Percentiles rank a stretch among this genome's conserved stretches.
Evolutionary conservation across 768 basidiomycete genomes (phyloP).

Genomic region (Scleroderma citrinum): DNA sequence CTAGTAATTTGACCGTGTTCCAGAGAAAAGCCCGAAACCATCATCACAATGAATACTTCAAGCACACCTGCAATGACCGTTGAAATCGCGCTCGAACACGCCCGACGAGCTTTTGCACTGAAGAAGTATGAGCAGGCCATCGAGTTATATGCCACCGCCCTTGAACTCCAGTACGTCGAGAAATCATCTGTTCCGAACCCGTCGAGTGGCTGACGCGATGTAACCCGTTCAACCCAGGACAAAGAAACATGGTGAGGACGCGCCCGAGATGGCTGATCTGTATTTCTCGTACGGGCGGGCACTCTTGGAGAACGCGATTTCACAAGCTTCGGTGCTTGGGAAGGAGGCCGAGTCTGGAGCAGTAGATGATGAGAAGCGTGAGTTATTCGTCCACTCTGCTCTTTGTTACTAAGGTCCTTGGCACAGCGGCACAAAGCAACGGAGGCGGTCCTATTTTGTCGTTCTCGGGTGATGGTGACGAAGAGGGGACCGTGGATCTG

Average conservation of each 20-base stretch:
- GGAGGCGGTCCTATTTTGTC: constrained; percentile 59
- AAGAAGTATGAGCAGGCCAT: constrained; percentile 82
- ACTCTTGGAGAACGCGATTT: constrained; percentile 85
- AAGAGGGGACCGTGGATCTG: constrained; percentile 55
- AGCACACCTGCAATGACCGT: constrained; percentile 26
- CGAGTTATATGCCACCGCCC: constrained; percentile 76
- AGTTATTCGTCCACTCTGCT: not conserved
- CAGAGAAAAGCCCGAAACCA: constrained; percentile 8
- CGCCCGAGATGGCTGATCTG: constrained; percentile 79
- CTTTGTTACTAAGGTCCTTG: constrained; percentile 1
- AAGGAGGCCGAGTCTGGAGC: constrained; percentile 61
- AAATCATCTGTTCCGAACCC: constrained; percentile 15
- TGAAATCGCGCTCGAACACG: constrained; percentile 65
- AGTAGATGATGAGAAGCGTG: constrained; percentile 39
- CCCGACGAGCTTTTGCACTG: constrained; percentile 84
- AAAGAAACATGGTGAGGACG: constrained; percentile 68
- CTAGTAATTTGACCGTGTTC: not conserved
- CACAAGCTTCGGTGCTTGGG: constrained; percentile 81
- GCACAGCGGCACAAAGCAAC: constrained; percentile 26
- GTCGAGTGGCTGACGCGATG: constrained; percentile 7
- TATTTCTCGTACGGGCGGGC: constrained; percentile 93
- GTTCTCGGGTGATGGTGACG: constrained; percentile 77
- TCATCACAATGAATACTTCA: constrained; percentile 24
- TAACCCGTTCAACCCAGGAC: constrained; percentile 45
- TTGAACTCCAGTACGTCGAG: constrained; percentile 80